These are phyloP conservation scores for Fusarium guadeloupense DNA, from an alignment of 2,329 filamentous ascomycete species.

Conservation along the genomic window DNA sequence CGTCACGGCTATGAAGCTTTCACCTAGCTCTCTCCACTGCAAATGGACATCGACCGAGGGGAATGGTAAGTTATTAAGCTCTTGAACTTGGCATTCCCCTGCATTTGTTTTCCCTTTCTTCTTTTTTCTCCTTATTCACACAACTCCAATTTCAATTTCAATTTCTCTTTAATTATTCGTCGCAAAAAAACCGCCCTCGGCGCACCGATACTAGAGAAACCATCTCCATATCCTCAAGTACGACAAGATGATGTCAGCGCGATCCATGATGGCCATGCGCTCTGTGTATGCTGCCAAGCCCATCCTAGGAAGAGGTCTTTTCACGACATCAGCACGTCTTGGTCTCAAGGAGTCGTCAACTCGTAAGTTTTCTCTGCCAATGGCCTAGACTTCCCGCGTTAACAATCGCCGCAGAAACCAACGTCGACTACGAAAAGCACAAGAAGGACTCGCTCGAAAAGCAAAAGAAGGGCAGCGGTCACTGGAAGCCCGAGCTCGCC, in stretches of 20 bases:
- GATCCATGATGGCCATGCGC: constrained; percentile 39
- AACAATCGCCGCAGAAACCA: constrained; percentile 43
- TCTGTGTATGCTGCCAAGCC: constrained; percentile 30
- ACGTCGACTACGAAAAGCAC: constrained; percentile 62
- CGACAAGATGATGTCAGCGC: constrained; percentile 38
- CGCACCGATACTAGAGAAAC: neutral
- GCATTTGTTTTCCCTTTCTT: neutral
- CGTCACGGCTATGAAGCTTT: constrained; percentile 22
- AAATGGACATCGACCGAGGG: constrained; percentile 11
- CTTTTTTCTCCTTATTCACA: neutral
- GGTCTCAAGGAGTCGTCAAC: constrained; percentile 52
- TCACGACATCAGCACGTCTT: constrained; percentile 42
- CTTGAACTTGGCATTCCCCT: constrained; percentile 1
- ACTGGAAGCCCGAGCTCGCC: constrained; percentile 82
- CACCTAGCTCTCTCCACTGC: constrained; percentile 13
- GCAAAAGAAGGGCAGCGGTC: constrained; percentile 72
- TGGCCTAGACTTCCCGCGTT: too few relatives aligned
- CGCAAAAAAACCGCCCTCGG: neutral
- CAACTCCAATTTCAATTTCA: neutral
- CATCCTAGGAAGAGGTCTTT: constrained; percentile 39
- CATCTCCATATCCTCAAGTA: neutral
- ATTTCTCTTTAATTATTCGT: neutral
- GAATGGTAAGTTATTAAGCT: constrained; percentile 28
- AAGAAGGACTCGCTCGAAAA: constrained; percentile 71
- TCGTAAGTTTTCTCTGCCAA: constrained; percentile 41